phyloP scores from a whole-genome alignment of 768 basidiomycete genomes.

The Macrolepiota fuliginosa region DNA sequence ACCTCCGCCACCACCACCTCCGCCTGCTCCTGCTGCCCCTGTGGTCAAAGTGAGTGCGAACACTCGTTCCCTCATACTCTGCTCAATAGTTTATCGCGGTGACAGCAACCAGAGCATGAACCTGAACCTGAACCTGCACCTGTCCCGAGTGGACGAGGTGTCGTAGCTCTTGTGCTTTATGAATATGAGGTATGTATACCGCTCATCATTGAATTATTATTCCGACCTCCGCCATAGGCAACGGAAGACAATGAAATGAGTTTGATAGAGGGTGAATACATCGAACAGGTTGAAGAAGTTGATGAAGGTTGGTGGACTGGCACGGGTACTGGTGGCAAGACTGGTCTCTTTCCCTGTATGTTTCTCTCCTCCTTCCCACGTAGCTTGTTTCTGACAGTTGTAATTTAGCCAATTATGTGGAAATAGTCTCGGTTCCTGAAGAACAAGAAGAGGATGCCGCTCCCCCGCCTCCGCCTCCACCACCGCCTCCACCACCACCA shows the following conservation, averaged over 20 bases:
- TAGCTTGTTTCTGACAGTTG: not conserved
- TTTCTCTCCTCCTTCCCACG: constrained; percentile 8
- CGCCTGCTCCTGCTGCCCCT: constrained; percentile 47
- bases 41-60: constrained; percentile 30
- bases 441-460: constrained; percentile 34
- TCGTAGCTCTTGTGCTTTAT: constrained; percentile 75
- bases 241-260: constrained; percentile 85
- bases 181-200: constrained; percentile 64
- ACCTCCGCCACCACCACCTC: constrained; percentile 47
- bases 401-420: constrained; percentile 79
- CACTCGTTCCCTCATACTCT: not conserved
- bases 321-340: constrained; percentile 64
- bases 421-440: constrained; percentile 55
- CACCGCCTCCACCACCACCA: constrained; percentile 59
- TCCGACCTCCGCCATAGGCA: constrained; percentile 39
- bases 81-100: constrained; percentile 21
- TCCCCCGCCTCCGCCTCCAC: constrained; percentile 45
- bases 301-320: constrained; percentile 96
- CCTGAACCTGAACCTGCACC: constrained; percentile 28
- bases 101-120: constrained; percentile 34
- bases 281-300: constrained; percentile 79
- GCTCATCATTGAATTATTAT: not conserved
- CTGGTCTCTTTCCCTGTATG: constrained; percentile 83
- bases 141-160: constrained; percentile 36
- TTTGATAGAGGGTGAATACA: constrained; percentile 76